Percentiles rank a stretch among this genome's conserved stretches.
phyloP scores from a whole-genome alignment of 805 yeast genomes.

The Priceomyces melissophilus region DNA sequence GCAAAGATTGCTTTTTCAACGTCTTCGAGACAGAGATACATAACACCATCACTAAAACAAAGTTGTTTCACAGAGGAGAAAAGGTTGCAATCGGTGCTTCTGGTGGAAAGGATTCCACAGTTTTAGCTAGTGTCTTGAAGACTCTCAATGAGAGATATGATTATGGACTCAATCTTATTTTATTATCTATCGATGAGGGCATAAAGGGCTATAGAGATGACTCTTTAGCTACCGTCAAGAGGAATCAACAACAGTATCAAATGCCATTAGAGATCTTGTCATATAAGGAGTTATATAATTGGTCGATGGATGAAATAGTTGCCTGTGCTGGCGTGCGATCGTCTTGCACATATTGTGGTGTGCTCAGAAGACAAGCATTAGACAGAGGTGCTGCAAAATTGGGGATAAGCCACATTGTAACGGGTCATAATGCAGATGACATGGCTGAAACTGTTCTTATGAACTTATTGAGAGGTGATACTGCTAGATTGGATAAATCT shows the following conservation, averaged over 20 bases:
- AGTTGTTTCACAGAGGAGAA: conserved; percentile 77
- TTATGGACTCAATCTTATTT: conserved; percentile 81
- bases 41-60: conserved; percentile 70
- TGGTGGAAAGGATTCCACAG: conserved; percentile 98
- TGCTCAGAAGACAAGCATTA: conserved; percentile 89
- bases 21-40: conserved; percentile 96
- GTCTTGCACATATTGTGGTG: conserved; percentile 98
- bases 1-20: conserved; percentile 84
- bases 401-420: conserved; percentile 85
- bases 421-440: conserved; percentile 99
- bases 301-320: conserved; percentile 99
- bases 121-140: conserved; percentile 82
- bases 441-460: conserved; percentile 97
- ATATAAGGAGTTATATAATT: conserved; percentile 83
- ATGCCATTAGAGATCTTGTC: conserved; percentile 79
- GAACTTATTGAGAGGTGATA: conserved; percentile 95
- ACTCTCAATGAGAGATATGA: conserved; percentile 82
- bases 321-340: conserved; percentile 90
- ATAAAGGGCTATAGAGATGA: conserved; percentile 96
- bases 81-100: conserved; percentile 96
- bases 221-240: conserved; percentile 91
- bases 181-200: conserved; percentile 93
- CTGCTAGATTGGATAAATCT: conserved; percentile 85
- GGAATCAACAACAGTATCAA: conserved; percentile 83
- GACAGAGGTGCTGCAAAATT: conserved; percentile 92